Conservation (phyloP, 345 rosid species). For the Salix purpurea region DNA sequence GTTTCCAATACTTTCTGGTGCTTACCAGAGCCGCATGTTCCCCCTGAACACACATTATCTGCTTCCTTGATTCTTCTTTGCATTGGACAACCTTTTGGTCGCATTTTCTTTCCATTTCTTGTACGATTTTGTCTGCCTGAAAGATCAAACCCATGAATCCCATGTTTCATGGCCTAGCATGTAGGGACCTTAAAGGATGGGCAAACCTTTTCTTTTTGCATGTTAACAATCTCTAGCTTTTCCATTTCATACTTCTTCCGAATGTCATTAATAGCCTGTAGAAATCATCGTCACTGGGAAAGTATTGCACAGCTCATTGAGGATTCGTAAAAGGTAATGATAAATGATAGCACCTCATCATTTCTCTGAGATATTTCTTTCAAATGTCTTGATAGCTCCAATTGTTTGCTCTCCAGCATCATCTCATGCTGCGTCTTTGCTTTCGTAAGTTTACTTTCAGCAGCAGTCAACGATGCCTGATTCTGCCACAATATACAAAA, state of each 20-base stretch:
- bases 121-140: slow-evolving; percentile 54
- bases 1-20: slow-evolving; percentile 20
- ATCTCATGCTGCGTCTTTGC: slow-evolving; percentile 63
- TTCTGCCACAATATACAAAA: slow-evolving; percentile 43
- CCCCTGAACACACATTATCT: slow-evolving; percentile 44
- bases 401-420: slow-evolving; percentile 78
- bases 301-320: slow-evolving; percentile 6
- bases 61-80: slow-evolving; percentile 53
- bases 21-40: slow-evolving; percentile 70
- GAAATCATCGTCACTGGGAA: slow-evolving; percentile 7
- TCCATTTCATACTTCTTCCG: slow-evolving; percentile 76
- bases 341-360: slow-evolving; percentile 59
- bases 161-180: slow-evolving; percentile 8
- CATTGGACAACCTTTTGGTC: slow-evolving; percentile 48
- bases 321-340: slow-evolving; percentile 11
- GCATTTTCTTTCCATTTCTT: slow-evolving; percentile 49
- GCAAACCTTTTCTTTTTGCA: slow-evolving; percentile 65
- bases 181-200: slow-evolving; percentile 7
- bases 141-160: slow-evolving; percentile 14
- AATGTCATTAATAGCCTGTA: slow-evolving; percentile 81
- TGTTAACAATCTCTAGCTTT: slow-evolving; percentile 57
- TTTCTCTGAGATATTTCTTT: slow-evolving; percentile 88
- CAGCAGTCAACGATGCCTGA: slow-evolving; percentile 48
- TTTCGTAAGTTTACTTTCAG: slow-evolving; percentile 68
- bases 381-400: slow-evolving; percentile 79